Percentiles rank a stretch among this genome's conserved stretches.
These are phyloP conservation scores for Talaromyces atroroseus DNA, from an alignment of 2,329 filamentous ascomycete species.

Conservation along the genomic window DNA sequence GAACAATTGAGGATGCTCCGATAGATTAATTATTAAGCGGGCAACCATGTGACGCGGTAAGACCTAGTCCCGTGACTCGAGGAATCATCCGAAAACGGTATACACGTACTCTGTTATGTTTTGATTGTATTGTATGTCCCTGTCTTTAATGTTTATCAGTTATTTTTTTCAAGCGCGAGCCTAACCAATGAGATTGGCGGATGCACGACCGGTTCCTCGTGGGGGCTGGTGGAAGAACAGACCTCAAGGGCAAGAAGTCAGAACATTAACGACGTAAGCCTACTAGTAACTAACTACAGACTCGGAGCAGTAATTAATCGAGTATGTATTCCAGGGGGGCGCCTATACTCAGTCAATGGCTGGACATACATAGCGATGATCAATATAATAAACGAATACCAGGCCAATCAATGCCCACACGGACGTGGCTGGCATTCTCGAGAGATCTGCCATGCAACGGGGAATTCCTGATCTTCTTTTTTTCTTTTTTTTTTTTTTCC, in stretches of 20 bases:
- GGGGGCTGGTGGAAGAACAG: neutral
- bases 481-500: too few relatives aligned
- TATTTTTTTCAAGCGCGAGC: too few relatives aligned
- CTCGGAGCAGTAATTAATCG: too few relatives aligned
- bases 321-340: neutral
- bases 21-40: too few relatives aligned
- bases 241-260: too few relatives aligned
- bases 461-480: conserved; percentile 4
- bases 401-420: neutral
- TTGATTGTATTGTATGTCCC: too few relatives aligned
- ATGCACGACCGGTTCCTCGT: conserved; percentile 5
- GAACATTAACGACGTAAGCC: too few relatives aligned
- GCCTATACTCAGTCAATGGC: neutral
- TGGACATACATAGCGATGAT: neutral
- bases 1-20: too few relatives aligned
- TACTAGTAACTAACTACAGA: too few relatives aligned
- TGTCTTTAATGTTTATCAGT: neutral
- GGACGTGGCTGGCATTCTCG: neutral
- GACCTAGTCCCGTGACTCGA: too few relatives aligned
- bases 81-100: neutral
- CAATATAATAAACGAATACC: too few relatives aligned
- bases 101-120: neutral
- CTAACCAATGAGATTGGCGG: neutral
- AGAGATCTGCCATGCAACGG: neutral
- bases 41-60: too few relatives aligned